phyloP scores from a whole-genome alignment of 768 basidiomycete genomes.

The Lepiota brunneoincarnata region DNA sequence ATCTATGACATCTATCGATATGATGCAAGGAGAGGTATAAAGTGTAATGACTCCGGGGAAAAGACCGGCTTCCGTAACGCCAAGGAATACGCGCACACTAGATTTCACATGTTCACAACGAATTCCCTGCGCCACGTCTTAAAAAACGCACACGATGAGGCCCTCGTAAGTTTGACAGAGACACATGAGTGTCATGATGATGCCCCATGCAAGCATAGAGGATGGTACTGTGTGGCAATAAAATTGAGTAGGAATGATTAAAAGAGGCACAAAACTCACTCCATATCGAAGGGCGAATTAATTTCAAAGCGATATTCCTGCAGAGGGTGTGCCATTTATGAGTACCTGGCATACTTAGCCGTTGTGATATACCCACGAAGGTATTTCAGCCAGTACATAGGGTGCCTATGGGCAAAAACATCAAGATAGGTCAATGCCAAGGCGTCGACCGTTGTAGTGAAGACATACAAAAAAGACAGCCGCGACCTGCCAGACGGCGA shows the following conservation, averaged over 20 bases:
- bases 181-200: conserved; percentile 31
- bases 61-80: conserved; percentile 35
- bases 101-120: neutral
- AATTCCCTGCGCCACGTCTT: neutral
- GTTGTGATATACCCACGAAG: conserved; percentile 22
- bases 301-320: conserved; percentile 30
- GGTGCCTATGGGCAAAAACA: conserved; percentile 20
- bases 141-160: conserved; percentile 24
- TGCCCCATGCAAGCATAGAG: conserved; percentile 32
- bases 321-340: neutral
- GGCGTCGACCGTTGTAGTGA: neutral
- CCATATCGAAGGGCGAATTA: conserved; percentile 29
- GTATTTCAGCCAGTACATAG: conserved; percentile 31
- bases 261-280: conserved; percentile 20
- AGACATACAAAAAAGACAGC: conserved; percentile 32
- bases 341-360: neutral
- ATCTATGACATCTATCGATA: conserved; percentile 22
- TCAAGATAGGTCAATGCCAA: neutral
- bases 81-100: conserved; percentile 39
- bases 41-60: conserved; percentile 31
- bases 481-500: conserved; percentile 20
- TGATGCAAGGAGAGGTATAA: neutral
- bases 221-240: conserved; percentile 21
- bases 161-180: conserved; percentile 28
- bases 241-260: neutral